Conservation (phyloP, 2,329 filamentous ascomycete species). For the Polytolypa hystricis region DNA sequence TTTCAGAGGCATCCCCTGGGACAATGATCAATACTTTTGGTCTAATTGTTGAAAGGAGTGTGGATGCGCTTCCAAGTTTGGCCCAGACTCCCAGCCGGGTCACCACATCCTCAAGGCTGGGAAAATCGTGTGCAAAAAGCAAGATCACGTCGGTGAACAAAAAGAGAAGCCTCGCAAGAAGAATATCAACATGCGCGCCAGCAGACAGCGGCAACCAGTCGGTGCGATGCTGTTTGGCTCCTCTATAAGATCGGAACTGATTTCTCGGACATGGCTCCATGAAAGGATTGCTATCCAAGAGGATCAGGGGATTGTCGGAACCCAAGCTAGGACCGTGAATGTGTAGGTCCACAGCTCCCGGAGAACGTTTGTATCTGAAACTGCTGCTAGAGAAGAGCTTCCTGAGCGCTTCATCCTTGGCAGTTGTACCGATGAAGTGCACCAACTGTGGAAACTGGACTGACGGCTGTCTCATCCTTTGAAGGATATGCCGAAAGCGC, state of each 20-base stretch:
- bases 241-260: background rate
- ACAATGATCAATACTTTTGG: slow-evolving; percentile 6
- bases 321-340: background rate
- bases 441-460: slow-evolving; percentile 3
- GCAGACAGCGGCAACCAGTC: background rate
- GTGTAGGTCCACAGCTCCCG: background rate
- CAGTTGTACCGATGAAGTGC: background rate
- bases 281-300: slow-evolving; percentile 1
- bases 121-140: slow-evolving; percentile 17
- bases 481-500: slow-evolving; percentile 1
- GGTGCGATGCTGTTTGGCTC: background rate
- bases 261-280: background rate
- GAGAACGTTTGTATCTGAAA: background rate
- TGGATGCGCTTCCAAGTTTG: slow-evolving; percentile 8
- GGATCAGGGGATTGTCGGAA: slow-evolving; percentile 1
- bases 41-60: slow-evolving; percentile 6
- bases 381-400: slow-evolving; percentile 1
- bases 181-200: background rate
- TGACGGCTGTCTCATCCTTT: background rate
- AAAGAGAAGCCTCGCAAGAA: slow-evolving; percentile 12
- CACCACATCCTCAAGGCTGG: slow-evolving; percentile 10
- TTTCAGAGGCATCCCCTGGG: background rate
- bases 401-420: slow-evolving; percentile 2
- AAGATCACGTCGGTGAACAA: slow-evolving; percentile 17
- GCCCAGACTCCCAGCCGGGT: slow-evolving; percentile 11